These are phyloP conservation scores for Lenwebbia sp. DNA, from an alignment of 345 rosid genomes.

Conservation along the genomic window DNA sequence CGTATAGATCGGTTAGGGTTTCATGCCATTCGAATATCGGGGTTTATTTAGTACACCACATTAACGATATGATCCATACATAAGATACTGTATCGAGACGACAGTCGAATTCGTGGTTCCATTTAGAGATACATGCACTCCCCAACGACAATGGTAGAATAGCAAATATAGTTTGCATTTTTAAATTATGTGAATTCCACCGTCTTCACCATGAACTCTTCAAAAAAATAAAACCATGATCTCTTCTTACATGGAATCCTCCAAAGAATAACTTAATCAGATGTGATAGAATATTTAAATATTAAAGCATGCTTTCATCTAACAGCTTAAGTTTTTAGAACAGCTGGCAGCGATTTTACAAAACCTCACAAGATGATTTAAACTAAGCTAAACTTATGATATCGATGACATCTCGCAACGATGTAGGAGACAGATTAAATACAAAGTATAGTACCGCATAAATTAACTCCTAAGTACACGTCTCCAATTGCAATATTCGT, in stretches of 20 bases:
- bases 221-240: background rate
- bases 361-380: background rate
- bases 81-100: background rate
- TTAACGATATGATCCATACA: background rate
- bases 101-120: too few species aligned
- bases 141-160: background rate
- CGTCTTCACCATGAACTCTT: background rate
- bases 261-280: background rate
- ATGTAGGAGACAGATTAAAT: background rate
- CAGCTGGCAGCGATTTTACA: fast-evolving
- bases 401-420: background rate
- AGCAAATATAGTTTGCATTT: background rate
- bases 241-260: background rate
- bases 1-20: background rate
- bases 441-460: background rate
- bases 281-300: too few species aligned
- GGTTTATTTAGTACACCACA: background rate
- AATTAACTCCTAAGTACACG: background rate
- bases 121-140: too few species aligned
- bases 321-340: too few species aligned
- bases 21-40: background rate
- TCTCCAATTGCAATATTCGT: background rate
- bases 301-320: too few species aligned
- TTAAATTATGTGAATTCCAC: background rate
- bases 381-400: background rate